A percentile compares a stretch with the other conserved stretches of the same genome.
phyloP scores from a whole-genome alignment of 2,329 filamentous ascomycete genomes.

The Elsinoe arachidis region DNA sequence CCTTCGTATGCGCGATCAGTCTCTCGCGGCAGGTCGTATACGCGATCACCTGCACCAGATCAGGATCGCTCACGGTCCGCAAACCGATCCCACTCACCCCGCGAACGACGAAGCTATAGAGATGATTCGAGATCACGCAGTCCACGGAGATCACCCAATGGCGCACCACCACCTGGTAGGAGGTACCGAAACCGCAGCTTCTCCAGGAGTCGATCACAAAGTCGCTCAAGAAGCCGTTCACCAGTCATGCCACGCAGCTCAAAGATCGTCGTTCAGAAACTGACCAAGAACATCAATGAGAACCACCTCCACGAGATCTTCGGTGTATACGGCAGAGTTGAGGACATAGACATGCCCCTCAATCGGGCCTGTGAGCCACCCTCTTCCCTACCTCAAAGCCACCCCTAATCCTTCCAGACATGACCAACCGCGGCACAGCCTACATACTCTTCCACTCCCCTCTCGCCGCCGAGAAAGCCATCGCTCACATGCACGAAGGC shows the following conservation, averaged over 20 bases:
- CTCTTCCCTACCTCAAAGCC: background rate
- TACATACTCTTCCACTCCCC: constrained; percentile 79
- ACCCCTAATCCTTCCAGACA: constrained; percentile 46
- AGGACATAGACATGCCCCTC: constrained; percentile 81
- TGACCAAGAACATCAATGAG: constrained; percentile 91
- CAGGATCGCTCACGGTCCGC: constrained; percentile 25
- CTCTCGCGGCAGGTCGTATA: constrained; percentile 33
- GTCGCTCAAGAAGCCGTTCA: constrained; percentile 17
- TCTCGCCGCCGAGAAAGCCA: constrained; percentile 74
- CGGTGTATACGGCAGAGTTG: constrained; percentile 73
- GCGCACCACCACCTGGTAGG: background rate
- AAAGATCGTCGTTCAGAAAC: constrained; percentile 82
- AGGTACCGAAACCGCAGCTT: constrained; percentile 1
- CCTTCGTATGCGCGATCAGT: constrained; percentile 18
- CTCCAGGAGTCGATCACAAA: constrained; percentile 17
- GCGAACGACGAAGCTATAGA: constrained; percentile 25
- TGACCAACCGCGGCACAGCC: constrained; percentile 84
- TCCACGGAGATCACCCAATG: constrained; percentile 15
- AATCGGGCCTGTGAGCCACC: constrained; percentile 61
- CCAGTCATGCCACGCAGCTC: constrained; percentile 14
- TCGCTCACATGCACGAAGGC: constrained; percentile 97
- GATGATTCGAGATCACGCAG: constrained; percentile 17
- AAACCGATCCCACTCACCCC: constrained; percentile 15
- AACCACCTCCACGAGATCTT: constrained; percentile 88
- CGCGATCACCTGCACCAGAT: constrained; percentile 22